A percentile compares a stretch with the other conserved stretches of the same genome.
These are phyloP conservation scores for Candida silvatica DNA, from an alignment of 805 yeast species.

Conservation along the genomic window DNA sequence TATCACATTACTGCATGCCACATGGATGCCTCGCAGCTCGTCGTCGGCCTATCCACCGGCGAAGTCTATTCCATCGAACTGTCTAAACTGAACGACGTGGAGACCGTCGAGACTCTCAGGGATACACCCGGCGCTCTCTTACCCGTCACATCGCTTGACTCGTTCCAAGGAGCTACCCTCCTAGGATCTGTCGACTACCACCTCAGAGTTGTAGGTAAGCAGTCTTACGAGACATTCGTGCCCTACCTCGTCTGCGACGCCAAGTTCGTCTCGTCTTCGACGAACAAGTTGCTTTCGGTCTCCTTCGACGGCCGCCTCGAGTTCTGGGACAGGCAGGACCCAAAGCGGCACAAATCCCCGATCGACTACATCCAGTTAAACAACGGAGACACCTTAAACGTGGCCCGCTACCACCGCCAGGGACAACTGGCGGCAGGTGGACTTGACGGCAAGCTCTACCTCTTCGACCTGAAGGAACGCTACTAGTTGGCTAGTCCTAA, in stretches of 20 bases:
- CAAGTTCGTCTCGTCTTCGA: background rate
- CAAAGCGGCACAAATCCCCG: background rate
- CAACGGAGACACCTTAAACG: conserved; percentile 4
- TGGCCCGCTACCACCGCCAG: conserved; percentile 4
- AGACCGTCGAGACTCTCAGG: conserved; percentile 2
- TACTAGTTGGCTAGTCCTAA: conserved; percentile 2
- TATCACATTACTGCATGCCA: conserved; percentile 12
- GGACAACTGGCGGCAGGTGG: conserved; percentile 17
- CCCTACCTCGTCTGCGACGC: conserved; percentile 1
- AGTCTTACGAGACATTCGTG: background rate
- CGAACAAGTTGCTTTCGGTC: background rate
- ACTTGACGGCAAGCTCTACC: conserved; percentile 14
- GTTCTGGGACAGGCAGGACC: conserved; percentile 1
- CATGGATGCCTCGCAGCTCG: conserved; percentile 12
- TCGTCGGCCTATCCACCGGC: conserved; percentile 18
- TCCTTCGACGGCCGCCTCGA: conserved; percentile 1
- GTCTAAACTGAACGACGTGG: conserved; percentile 7
- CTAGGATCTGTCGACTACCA: conserved; percentile 5
- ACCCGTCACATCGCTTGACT: conserved; percentile 15
- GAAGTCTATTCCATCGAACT: conserved; percentile 9
- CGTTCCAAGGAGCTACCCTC: conserved; percentile 4
- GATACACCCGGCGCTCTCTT: conserved; percentile 1
- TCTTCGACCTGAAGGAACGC: conserved; percentile 1
- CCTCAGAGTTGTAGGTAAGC: background rate
- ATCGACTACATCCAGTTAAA: background rate